These are phyloP conservation scores for Phytophthora hybrid DNA, from an alignment of 352 stramenopile species.

Conservation along the genomic window DNA sequence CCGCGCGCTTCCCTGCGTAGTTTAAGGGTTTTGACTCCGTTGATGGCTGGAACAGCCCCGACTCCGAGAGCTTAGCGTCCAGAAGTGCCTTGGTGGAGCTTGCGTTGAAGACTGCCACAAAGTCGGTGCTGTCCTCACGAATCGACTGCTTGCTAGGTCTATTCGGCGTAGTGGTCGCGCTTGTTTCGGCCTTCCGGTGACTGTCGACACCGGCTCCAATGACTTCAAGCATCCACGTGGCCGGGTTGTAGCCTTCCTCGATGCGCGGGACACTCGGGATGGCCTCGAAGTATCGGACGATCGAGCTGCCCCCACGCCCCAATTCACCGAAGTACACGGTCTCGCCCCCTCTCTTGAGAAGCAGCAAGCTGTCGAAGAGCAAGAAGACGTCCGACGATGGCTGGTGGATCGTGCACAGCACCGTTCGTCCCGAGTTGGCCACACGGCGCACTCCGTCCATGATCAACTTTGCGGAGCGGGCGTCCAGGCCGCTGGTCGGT, in stretches of 20 bases:
- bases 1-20: not conserved
- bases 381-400: conserved; percentile 4
- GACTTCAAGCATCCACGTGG: conserved; percentile 8
- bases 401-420: conserved; percentile 10
- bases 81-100: conserved; percentile 1
- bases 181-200: not conserved
- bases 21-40: not conserved
- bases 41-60: not conserved
- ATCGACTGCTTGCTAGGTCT: not conserved
- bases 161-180: not conserved
- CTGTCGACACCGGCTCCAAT: not conserved
- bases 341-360: not conserved
- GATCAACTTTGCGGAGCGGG: conserved; percentile 2
- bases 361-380: conserved; percentile 9
- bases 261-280: not conserved
- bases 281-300: conserved; percentile 1
- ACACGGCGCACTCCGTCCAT: conserved; percentile 6
- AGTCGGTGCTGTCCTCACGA: not conserved
- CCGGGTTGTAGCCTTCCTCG: conserved; percentile 1
- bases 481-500: conserved; percentile 2
- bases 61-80: not conserved
- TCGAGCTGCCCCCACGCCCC: not conserved
- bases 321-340: conserved; percentile 10
- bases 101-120: conserved; percentile 1
- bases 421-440: conserved; percentile 4